Evolutionary conservation across 805 yeast species (phyloP).

Genomic region (Jamesozyma piceae): DNA sequence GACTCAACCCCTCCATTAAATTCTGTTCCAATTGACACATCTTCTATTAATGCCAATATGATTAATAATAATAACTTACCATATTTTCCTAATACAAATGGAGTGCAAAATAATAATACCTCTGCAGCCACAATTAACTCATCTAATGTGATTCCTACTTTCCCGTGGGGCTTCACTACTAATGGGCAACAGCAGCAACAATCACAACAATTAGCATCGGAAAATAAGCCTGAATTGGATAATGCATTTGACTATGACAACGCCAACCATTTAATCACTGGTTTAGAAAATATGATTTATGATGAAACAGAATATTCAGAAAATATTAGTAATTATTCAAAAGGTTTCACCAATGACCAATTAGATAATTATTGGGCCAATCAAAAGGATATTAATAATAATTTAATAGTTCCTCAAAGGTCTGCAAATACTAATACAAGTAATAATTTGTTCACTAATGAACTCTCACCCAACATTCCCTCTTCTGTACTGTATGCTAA

Average conservation of each 20-base stretch:
- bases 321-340: slow-evolving; percentile 24
- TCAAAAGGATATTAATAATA: slow-evolving; percentile 6
- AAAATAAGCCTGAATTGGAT: slow-evolving; percentile 7
- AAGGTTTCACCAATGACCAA: slow-evolving; percentile 30
- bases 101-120: background rate
- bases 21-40: background rate
- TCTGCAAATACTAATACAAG: background rate
- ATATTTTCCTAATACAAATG: background rate
- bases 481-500: background rate
- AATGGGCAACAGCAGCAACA: background rate
- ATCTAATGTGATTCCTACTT: background rate
- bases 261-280: slow-evolving; percentile 24
- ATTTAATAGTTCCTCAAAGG: slow-evolving; percentile 1
- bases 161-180: background rate
- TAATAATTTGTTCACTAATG: background rate
- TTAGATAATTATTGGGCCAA: slow-evolving; percentile 29
- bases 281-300: slow-evolving; percentile 27
- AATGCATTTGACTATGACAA: slow-evolving; percentile 25
- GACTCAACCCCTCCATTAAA: background rate
- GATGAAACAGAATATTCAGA: slow-evolving; percentile 26
- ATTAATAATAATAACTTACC: background rate
- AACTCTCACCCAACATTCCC: slow-evolving; percentile 1
- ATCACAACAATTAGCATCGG: slow-evolving; percentile 1
- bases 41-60: background rate
- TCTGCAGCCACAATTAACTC: background rate